Conservation (phyloP, 176 grass and related monocot genomes). For the Musa troglodytarum region DNA sequence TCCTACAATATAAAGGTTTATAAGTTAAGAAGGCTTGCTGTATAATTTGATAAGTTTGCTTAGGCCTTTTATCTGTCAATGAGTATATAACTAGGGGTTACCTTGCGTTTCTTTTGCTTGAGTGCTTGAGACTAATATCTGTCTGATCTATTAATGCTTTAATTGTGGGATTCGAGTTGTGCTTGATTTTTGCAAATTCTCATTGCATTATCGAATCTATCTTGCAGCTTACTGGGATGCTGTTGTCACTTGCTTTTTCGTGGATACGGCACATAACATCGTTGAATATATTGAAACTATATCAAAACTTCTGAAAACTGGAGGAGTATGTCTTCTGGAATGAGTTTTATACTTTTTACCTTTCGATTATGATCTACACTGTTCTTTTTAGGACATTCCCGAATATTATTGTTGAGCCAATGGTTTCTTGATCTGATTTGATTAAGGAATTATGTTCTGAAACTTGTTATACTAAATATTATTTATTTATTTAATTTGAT, state of each 20-base stretch:
- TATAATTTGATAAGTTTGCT: background rate
- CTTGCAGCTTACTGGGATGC: constrained; percentile 88
- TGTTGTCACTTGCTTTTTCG: constrained; percentile 96
- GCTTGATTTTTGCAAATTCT: constrained; percentile 10
- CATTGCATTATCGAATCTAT: constrained; percentile 3
- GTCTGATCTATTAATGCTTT: too few relatives aligned
- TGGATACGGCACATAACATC: constrained; percentile 93
- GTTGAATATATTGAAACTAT: constrained; percentile 97
- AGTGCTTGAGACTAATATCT: too few relatives aligned
- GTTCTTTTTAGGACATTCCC: background rate
- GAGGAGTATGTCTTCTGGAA: constrained; percentile 52
- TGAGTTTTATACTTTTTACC: constrained; percentile 2
- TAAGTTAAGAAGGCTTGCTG: background rate
- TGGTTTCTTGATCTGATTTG: constrained; percentile 1
- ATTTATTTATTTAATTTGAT: constrained; percentile 5
- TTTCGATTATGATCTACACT: constrained; percentile 5
- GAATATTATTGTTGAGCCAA: background rate
- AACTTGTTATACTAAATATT: too few relatives aligned
- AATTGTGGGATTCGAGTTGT: background rate
- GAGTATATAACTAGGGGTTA: background rate
- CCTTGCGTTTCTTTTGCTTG: too few relatives aligned
- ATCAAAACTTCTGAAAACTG: constrained; percentile 86
- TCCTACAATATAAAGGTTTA: background rate
- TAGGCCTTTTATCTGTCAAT: background rate
- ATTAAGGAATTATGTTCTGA: background rate